Evolutionary conservation across 306 rosid species (phyloP).

Genomic region (Begonia fuchsioides): DNA sequence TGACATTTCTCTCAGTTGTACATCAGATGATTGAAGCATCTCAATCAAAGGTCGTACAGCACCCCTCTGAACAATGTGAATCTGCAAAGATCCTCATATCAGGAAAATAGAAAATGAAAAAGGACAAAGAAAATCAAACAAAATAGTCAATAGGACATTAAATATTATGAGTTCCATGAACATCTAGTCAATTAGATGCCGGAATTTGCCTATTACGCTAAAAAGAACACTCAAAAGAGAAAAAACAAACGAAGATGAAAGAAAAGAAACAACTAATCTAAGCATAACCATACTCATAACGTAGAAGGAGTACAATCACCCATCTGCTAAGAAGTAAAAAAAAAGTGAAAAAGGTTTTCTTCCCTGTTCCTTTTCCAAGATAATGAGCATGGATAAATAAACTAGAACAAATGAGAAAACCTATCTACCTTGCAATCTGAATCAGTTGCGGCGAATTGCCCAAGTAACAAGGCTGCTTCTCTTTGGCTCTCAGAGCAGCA

Average conservation of each 20-base stretch:
- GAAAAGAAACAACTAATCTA: no score
- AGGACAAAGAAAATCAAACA: neutral
- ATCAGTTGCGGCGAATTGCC: conserved; percentile 98
- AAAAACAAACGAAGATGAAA: no score
- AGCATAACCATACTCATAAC: no score
- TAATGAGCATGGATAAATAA: neutral
- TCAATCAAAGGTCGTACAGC: conserved; percentile 94
- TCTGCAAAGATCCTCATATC: conserved; percentile 27
- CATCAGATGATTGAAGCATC: conserved; percentile 93
- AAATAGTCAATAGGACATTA: no score
- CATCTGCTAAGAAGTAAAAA: neutral
- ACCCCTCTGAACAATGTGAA: conserved; percentile 96
- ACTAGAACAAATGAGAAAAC: conserved; percentile 4
- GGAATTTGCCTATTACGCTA: no score
- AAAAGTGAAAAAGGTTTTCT: no score
- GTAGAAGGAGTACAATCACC: no score
- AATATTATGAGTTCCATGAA: no score
- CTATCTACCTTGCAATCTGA: conserved; percentile 82
- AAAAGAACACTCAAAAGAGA: no score
- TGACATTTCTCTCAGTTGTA: conserved; percentile 92
- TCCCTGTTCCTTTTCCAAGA: neutral
- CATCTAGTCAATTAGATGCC: no score
- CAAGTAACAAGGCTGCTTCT: conserved; percentile 96
- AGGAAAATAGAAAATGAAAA: conserved; percentile 1
- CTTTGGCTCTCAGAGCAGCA: conserved; percentile 97